Evolutionary conservation across 164 flowering plant genomes (phyloP), one percentile per base, ranked within the genome.

Genomic region (Nelumbo lutea): DNA sequence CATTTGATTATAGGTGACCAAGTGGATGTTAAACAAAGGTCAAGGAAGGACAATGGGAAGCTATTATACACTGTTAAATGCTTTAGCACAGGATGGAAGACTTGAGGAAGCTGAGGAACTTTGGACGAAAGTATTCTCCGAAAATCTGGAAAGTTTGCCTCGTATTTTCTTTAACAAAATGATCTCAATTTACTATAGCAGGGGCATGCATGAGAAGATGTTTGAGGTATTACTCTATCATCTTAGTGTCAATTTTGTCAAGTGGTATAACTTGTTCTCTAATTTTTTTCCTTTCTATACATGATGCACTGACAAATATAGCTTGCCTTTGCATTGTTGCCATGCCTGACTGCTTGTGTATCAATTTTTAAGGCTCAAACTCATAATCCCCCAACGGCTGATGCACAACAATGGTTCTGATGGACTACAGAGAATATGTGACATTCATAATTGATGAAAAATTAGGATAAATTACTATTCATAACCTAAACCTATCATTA

Each of bases 11-110:
- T 71, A 93, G 98, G 86, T 93, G 74, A 82, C 89, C 10, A 93
- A 93, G 75, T 93, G 98, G 98, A 93, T 93, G 97, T 59, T 93
- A 62, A 93, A 93, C 80, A 93, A 93, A 83, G 98, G 98, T 53
- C 98, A 93, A 81, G 97, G 98, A 42, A 86, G 83, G 81, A 93
- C 98, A 69, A 90, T 85, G 96, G 97, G 97, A 61, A 91, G 87
- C 59, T 90, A 91, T 73, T 87, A 70, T 75, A 82, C 81, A 3
- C 74, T 91, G 62, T 67, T 91, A 51, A 89, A 85, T 82, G 97
- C 98, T 58, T 83, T 93, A 57, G 88, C 86, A 41, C 88, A 88
- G 67, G 97, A 93, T 79, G 94, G 75, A 5, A 84, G 98, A 77
- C 79, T 93, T 68, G 97, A 88, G 56, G 98, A 93, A 80, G 97